Conservation (phyloP, 2,329 filamentous ascomycete genomes). For the Monascus ruber region DNA sequence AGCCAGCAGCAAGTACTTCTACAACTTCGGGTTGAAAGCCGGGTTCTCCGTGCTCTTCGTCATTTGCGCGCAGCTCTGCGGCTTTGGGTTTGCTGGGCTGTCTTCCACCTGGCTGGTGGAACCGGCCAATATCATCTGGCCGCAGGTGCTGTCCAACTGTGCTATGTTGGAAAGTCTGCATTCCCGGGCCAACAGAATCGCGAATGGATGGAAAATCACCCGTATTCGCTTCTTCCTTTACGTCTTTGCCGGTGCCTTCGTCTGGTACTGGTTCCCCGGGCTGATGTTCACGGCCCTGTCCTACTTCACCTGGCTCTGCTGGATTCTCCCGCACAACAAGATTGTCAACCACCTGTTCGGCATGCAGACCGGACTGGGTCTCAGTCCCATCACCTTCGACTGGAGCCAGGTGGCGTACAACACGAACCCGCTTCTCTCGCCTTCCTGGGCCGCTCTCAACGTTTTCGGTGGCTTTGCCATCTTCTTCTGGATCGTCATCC, state of each 20-base stretch:
- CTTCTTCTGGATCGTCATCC: constrained; percentile 4
- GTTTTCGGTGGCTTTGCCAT: no score
- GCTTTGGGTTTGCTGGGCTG: constrained; percentile 31
- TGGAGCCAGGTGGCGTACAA: constrained; percentile 4
- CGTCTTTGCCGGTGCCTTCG: constrained; percentile 16
- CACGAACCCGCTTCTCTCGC: no score
- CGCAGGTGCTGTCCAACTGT: constrained; percentile 26
- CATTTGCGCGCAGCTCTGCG: constrained; percentile 28
- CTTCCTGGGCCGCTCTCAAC: neutral
- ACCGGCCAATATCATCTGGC: constrained; percentile 31
- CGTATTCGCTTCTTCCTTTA: constrained; percentile 29
- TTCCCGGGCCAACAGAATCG: constrained; percentile 24
- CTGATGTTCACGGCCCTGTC: constrained; percentile 40
- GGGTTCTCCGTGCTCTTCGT: constrained; percentile 29
- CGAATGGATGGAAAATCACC: constrained; percentile 28
- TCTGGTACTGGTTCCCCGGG: constrained; percentile 44
- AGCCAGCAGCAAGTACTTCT: constrained; percentile 27
- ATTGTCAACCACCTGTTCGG: constrained; percentile 38
- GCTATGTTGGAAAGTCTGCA: constrained; percentile 29
- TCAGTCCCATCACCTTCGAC: constrained; percentile 22
- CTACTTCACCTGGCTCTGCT: constrained; percentile 39
- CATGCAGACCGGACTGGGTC: constrained; percentile 21
- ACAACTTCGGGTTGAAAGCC: constrained; percentile 29
- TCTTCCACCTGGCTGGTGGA: constrained; percentile 26
- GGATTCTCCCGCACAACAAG: constrained; percentile 38